Conservation (phyloP, 139 green algal species). For the Volvox reticuliferus region DNA sequence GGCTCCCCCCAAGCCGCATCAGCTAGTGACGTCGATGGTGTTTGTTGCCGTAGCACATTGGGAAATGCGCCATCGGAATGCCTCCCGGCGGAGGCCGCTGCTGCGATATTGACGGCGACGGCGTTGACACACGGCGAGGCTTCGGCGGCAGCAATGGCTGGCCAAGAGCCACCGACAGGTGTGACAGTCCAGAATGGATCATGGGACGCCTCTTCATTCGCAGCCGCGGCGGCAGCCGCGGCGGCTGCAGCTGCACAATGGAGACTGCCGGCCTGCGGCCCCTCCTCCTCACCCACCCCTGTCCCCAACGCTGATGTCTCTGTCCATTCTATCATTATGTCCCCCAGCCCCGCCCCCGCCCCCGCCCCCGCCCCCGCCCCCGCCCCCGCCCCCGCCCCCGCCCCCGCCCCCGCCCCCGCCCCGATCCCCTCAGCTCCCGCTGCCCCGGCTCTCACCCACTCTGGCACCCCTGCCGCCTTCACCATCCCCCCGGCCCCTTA, state of each 20-base stretch:
- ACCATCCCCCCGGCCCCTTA: neutral
- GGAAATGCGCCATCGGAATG: neutral
- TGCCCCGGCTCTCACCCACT: neutral
- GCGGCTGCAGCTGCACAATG: no score
- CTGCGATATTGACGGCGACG: neutral
- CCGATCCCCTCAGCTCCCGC: no score
- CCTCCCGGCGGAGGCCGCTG: neutral
- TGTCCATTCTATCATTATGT: no score
- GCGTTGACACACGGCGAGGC: neutral
- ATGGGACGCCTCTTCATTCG: neutral
- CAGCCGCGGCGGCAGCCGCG: no score
- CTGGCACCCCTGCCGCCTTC: neutral
- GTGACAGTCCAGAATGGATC: neutral
- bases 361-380: neutral
- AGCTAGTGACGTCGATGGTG: neutral
- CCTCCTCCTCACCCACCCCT: no score
- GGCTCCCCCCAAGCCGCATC: neutral
- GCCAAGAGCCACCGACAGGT: neutral
- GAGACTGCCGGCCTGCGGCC: no score
- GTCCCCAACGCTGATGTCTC: no score
- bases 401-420: neutral
- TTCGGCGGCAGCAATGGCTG: neutral
- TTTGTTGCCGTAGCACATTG: neutral
- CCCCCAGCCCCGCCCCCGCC: neutral
- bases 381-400: neutral